phyloP scores from a whole-genome alignment of 2,329 filamentous ascomycete genomes.

The Penicillium sp. region DNA sequence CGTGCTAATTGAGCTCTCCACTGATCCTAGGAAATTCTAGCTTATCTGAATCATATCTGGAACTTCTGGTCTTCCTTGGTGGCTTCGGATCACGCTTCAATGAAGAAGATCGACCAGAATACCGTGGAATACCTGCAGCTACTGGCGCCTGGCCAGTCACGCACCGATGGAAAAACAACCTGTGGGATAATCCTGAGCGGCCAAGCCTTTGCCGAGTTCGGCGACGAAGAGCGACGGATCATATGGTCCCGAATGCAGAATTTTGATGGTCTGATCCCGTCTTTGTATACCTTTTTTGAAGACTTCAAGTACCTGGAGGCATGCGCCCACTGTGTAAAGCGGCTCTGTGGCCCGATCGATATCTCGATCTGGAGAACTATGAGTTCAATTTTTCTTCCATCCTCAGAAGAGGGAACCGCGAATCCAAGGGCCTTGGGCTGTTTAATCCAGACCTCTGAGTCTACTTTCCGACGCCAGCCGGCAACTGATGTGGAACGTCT shows the following conservation, averaged over 20 bases:
- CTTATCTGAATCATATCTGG: conserved; percentile 15
- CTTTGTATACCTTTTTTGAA: conserved; percentile 23
- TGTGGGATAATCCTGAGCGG: conserved; percentile 18
- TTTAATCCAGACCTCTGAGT: conserved; percentile 5
- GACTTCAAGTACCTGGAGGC: conserved; percentile 20
- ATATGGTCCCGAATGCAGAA: conserved; percentile 8
- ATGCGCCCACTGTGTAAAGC: conserved; percentile 13
- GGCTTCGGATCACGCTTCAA: conserved; percentile 5
- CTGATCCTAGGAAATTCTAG: conserved; percentile 18
- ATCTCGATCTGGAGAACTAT: not conserved
- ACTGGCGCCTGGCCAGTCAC: conserved; percentile 14
- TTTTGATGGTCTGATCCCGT: conserved; percentile 17
- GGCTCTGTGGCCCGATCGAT: conserved; percentile 2
- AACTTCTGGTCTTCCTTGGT: conserved; percentile 23
- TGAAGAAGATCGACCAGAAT: conserved; percentile 21
- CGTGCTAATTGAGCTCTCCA: not conserved
- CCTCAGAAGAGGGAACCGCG: not conserved
- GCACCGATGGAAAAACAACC: conserved; percentile 8
- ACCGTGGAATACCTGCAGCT: conserved; percentile 19
- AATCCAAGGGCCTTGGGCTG: not conserved
- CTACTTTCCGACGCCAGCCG: conserved; percentile 9
- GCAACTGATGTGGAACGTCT: conserved; percentile 8
- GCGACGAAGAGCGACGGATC: conserved; percentile 9
- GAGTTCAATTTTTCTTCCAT: not conserved
- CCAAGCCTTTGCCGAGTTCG: conserved; percentile 30